A percentile compares a stretch with the other conserved stretches of the same genome.
phyloP scores from a whole-genome alignment of 2,329 filamentous ascomycete genomes.

The Clonostachys rosea region DNA sequence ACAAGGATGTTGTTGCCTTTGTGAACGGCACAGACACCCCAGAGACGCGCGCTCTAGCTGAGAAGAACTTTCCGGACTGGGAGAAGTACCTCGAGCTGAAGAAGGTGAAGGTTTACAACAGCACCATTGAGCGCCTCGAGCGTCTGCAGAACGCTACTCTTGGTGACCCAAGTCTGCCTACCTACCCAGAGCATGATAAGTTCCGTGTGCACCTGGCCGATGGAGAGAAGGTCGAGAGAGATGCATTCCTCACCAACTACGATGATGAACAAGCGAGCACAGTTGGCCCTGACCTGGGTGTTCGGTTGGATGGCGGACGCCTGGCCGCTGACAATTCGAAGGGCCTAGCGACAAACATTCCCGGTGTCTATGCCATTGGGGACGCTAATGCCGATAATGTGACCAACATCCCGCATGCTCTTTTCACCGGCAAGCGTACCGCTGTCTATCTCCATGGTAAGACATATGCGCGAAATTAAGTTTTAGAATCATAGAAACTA shows the following conservation, averaged over 20 bases:
- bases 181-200: slow-evolving; percentile 43
- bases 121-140: slow-evolving; percentile 41
- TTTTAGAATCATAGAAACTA: slow-evolving; percentile 3
- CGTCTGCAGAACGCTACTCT: slow-evolving; percentile 32
- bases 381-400: slow-evolving; percentile 56
- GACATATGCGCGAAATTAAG: slow-evolving; percentile 11
- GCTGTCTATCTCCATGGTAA: slow-evolving; percentile 54
- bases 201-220: slow-evolving; percentile 48
- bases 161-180: slow-evolving; percentile 32
- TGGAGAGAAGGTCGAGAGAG: slow-evolving; percentile 36
- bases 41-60: slow-evolving; percentile 28
- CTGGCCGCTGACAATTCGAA: slow-evolving; percentile 31
- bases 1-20: slow-evolving; percentile 50
- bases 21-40: slow-evolving; percentile 54
- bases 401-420: slow-evolving; percentile 57
- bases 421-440: slow-evolving; percentile 53
- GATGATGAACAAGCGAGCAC: slow-evolving; percentile 38
- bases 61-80: slow-evolving; percentile 38
- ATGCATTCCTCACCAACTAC: slow-evolving; percentile 48
- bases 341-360: slow-evolving; percentile 45
- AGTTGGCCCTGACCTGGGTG: slow-evolving; percentile 40
- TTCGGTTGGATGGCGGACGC: slow-evolving; percentile 35
- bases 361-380: slow-evolving; percentile 52
- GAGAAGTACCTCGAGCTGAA: slow-evolving; percentile 40
- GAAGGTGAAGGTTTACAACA: slow-evolving; percentile 50